Evolutionary conservation across 2,329 filamentous ascomycete species (phyloP).

Genomic region (Cryphonectria radicalis): DNA sequence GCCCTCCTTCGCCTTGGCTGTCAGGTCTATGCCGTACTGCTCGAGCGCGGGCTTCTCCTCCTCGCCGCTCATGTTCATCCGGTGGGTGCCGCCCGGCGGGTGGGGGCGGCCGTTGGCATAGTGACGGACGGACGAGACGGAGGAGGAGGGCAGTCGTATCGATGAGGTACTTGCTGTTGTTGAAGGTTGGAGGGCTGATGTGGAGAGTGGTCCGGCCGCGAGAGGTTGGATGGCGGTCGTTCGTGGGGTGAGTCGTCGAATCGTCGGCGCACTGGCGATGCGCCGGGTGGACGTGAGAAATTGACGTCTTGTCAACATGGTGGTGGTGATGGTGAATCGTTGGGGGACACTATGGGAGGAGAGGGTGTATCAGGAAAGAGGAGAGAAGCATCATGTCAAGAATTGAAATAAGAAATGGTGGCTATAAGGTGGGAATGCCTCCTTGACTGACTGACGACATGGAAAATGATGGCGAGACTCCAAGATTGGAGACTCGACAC

Average conservation of each 20-base stretch:
- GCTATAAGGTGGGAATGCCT: neutral
- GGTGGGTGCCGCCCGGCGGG: constrained; percentile 88
- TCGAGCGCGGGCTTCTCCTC: constrained; percentile 86
- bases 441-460: neutral
- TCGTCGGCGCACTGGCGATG: constrained; percentile 37
- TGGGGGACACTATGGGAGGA: neutral
- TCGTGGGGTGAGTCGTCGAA: constrained; percentile 33
- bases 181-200: constrained; percentile 7
- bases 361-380: neutral
- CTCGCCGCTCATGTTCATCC: constrained; percentile 82
- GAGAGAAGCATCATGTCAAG: neutral
- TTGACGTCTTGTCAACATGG: constrained; percentile 46
- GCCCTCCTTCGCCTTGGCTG: constrained; percentile 79
- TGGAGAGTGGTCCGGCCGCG: neutral
- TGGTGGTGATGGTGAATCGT: constrained; percentile 28
- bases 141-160: constrained; percentile 37
- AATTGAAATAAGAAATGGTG: neutral
- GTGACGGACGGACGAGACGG: constrained; percentile 48
- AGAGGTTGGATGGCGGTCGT: constrained; percentile 29
- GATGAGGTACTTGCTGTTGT: constrained; percentile 23
- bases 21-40: constrained; percentile 89
- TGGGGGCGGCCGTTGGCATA: constrained; percentile 79
- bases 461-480: constrained; percentile 19
- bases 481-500: constrained; percentile 6
- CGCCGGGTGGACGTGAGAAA: constrained; percentile 42